Evolutionary conservation across 192 early-diverging fungal genomes (phyloP).

Genomic region (Backusella liffmaniae): DNA sequence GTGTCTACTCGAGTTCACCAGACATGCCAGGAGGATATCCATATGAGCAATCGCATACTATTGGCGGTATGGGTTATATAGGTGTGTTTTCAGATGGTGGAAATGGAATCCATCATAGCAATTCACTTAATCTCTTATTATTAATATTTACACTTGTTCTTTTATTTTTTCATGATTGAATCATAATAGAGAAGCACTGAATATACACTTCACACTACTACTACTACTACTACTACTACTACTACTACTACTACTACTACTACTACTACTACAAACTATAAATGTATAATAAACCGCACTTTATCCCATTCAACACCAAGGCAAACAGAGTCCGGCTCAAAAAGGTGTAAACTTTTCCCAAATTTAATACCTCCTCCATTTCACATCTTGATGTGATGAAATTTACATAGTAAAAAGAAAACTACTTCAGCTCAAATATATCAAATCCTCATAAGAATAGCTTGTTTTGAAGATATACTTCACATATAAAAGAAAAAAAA

Average conservation of each 20-base stretch:
- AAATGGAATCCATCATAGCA: not conserved
- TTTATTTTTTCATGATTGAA: not conserved
- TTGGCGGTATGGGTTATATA: not conserved
- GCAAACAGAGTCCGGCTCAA: too few species aligned
- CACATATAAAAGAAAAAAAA: too few species aligned
- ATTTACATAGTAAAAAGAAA: too few species aligned
- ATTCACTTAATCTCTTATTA: not conserved
- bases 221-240: not conserved
- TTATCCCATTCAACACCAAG: not conserved
- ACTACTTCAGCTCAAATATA: too few species aligned
- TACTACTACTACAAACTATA: not conserved
- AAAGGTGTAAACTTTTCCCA: too few species aligned
- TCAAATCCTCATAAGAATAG: too few species aligned
- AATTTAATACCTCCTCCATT: too few species aligned
- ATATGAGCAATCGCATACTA: not conserved
- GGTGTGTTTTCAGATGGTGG: constrained; percentile 7
- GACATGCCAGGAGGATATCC: constrained; percentile 10
- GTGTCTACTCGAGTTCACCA: not conserved
- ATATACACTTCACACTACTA: not conserved
- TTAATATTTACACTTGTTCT: not conserved
- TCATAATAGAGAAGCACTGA: not conserved
- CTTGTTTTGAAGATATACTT: too few species aligned
- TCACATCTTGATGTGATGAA: too few species aligned
- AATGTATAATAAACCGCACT: not conserved
- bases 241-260: not conserved